Evolutionary conservation across 2,329 filamentous ascomycete species (phyloP).

Genomic region (Laburnicola sp.): DNA sequence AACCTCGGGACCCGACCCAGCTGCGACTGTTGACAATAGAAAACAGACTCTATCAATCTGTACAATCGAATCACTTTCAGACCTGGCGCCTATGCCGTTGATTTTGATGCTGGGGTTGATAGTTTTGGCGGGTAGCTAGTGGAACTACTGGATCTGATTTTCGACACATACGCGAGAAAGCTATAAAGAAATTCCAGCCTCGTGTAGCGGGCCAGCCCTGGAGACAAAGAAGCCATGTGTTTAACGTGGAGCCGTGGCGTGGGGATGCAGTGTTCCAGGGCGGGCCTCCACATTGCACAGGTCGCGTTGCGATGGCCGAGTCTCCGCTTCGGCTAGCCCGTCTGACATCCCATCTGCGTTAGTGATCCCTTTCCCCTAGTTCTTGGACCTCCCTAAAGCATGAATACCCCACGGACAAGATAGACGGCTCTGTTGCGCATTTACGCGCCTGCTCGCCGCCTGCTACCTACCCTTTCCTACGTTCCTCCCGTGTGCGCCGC

Average conservation of each 20-base stretch:
- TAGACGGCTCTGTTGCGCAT: conserved; percentile 1
- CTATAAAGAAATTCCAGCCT: no score
- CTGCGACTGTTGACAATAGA: no score
- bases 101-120: no score
- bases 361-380: not conserved
- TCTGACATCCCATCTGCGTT: not conserved
- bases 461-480: conserved; percentile 1
- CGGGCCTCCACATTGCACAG: not conserved
- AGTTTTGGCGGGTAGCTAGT: no score
- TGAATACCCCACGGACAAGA: conserved; percentile 4
- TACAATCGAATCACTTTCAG: no score
- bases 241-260: not conserved
- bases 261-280: not conserved
- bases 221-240: not conserved
- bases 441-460: conserved; percentile 5
- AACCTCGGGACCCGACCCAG: no score
- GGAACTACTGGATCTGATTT: not conserved
- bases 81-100: no score
- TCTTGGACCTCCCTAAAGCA: not conserved
- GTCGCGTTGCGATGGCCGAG: no score
- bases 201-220: no score
- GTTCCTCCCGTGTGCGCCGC: conserved; percentile 17
- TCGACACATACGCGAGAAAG: not conserved
- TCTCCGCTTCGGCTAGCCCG: not conserved
- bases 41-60: no score